Evolutionary conservation across 129 eudicot species (phyloP).

Genomic region (Centaurea solstitialis): DNA sequence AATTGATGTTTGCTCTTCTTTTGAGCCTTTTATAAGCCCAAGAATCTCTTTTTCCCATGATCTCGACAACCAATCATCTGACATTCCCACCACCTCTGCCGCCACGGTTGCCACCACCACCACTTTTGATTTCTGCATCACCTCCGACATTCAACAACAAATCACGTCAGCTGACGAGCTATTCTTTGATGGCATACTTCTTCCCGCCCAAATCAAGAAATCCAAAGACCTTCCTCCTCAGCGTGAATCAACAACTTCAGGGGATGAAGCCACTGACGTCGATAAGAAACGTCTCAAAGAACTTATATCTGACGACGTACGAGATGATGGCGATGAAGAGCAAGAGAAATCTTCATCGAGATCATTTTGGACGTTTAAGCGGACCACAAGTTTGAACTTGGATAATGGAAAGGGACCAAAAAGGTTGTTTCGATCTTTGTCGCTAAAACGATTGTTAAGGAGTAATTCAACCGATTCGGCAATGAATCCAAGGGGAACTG

Average conservation of each 20-base stretch:
- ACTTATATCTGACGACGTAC: constrained; percentile 36
- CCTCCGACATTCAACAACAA: constrained; percentile 21
- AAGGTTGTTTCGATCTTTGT: constrained; percentile 49
- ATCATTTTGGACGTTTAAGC: constrained; percentile 75
- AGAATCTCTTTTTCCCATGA: constrained; percentile 38
- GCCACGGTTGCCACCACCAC: neutral
- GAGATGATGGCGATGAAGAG: constrained; percentile 28
- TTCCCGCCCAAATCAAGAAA: constrained; percentile 61
- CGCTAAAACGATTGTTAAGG: constrained; percentile 45
- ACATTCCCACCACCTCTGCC: neutral
- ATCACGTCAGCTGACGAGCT: constrained; percentile 75
- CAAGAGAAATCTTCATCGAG: constrained; percentile 39
- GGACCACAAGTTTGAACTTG: constrained; percentile 66
- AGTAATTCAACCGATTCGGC: constrained; percentile 71
- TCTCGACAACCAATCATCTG: constrained; percentile 31
- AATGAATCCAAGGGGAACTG: constrained; percentile 35
- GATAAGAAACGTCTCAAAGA: constrained; percentile 65
- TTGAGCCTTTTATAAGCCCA: constrained; percentile 35
- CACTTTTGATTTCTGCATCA: constrained; percentile 61
- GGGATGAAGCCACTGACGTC: constrained; percentile 11
- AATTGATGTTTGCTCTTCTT: constrained; percentile 31
- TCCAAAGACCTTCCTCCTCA: neutral
- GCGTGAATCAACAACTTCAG: neutral
- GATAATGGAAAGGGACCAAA: constrained; percentile 38
- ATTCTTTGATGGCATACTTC: constrained; percentile 67